Conservation (phyloP, 2,329 filamentous ascomycete genomes). For the Chaetomiaceae sp. region DNA sequence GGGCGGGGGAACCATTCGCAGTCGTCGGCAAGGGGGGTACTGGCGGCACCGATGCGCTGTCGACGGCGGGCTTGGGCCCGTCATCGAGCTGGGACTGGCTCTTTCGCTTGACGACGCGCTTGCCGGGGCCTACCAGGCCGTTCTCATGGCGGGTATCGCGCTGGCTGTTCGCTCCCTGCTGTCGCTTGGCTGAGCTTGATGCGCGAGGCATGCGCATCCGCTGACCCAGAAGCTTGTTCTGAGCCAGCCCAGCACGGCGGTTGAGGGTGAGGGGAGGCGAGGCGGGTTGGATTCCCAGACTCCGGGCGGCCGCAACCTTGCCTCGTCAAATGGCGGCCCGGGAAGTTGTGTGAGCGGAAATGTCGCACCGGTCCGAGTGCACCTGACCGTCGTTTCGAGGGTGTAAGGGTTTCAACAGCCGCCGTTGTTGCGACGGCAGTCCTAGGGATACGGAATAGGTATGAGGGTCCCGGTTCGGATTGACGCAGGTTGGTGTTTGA, state of each 20-base stretch:
- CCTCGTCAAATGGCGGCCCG: background rate
- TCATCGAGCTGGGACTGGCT: slow-evolving; percentile 43
- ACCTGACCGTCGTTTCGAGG: slow-evolving; percentile 6
- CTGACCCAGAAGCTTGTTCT: slow-evolving; percentile 42
- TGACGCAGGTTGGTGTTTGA: slow-evolving; percentile 12
- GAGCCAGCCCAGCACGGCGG: slow-evolving; percentile 36
- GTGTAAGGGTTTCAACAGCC: slow-evolving; percentile 6
- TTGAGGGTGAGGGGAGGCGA: slow-evolving; percentile 3
- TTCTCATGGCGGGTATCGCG: slow-evolving; percentile 79
- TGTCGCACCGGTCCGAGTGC: slow-evolving; percentile 14
- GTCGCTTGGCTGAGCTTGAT: slow-evolving; percentile 56
- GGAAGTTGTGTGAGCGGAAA: background rate
- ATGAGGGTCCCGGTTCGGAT: background rate
- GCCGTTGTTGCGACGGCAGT: slow-evolving; percentile 7
- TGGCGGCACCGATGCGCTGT: slow-evolving; percentile 27
- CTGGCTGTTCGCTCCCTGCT: slow-evolving; percentile 57
- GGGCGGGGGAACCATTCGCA: slow-evolving; percentile 35
- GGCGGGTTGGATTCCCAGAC: background rate
- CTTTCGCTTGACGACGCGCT: slow-evolving; percentile 50
- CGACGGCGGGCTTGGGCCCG: slow-evolving; percentile 27
- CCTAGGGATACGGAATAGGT: slow-evolving; percentile 2
- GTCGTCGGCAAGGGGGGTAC: slow-evolving; percentile 32
- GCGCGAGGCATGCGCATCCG: slow-evolving; percentile 57
- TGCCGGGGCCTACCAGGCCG: slow-evolving; percentile 76
- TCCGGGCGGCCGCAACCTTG: background rate